These are phyloP conservation scores for Leucosporidium scottii DNA, from an alignment of 768 basidiomycete species.

Conservation along the genomic window DNA sequence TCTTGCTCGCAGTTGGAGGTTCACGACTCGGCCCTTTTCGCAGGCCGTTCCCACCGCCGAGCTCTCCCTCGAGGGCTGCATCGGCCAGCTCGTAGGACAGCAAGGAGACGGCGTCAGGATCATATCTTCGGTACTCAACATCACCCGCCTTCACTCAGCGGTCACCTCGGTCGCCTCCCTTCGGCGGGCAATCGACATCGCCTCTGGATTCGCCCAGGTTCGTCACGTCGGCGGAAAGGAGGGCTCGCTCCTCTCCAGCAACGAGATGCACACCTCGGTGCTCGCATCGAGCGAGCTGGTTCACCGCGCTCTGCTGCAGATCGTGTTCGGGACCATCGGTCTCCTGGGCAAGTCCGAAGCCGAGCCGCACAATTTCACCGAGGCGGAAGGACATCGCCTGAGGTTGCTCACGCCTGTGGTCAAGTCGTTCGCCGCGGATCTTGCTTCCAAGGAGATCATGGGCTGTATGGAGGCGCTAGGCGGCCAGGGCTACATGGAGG, in stretches of 20 bases:
- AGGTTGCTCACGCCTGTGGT: conserved; percentile 60
- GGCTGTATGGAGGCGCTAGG: conserved; percentile 68
- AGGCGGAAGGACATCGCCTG: conserved; percentile 47
- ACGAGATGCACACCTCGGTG: conserved; percentile 58
- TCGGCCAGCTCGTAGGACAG: conserved; percentile 58
- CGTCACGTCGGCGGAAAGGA: conserved; percentile 48
- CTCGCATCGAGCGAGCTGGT: conserved; percentile 56
- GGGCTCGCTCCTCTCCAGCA: conserved; percentile 49
- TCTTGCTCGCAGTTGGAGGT: background rate
- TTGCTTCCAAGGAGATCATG: conserved; percentile 58
- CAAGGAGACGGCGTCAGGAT: conserved; percentile 50
- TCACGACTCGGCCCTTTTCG: no score
- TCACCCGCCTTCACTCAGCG: conserved; percentile 65
- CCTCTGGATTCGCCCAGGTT: conserved; percentile 57
- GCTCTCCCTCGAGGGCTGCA: conserved; percentile 54
- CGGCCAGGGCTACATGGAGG: conserved; percentile 67
- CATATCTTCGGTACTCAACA: conserved; percentile 66
- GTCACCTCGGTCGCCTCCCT: conserved; percentile 54
- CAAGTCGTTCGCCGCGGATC: conserved; percentile 65
- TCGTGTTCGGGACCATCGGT: conserved; percentile 55
- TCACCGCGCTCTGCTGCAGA: conserved; percentile 60
- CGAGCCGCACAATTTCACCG: conserved; percentile 43
- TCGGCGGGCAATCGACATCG: conserved; percentile 59
- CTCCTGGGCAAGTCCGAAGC: conserved; percentile 61
- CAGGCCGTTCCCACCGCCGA: conserved; percentile 68